Evolutionary conservation across 1,284 basidiomycete species (phyloP).

Genomic region (Trichosporon sp.): DNA sequence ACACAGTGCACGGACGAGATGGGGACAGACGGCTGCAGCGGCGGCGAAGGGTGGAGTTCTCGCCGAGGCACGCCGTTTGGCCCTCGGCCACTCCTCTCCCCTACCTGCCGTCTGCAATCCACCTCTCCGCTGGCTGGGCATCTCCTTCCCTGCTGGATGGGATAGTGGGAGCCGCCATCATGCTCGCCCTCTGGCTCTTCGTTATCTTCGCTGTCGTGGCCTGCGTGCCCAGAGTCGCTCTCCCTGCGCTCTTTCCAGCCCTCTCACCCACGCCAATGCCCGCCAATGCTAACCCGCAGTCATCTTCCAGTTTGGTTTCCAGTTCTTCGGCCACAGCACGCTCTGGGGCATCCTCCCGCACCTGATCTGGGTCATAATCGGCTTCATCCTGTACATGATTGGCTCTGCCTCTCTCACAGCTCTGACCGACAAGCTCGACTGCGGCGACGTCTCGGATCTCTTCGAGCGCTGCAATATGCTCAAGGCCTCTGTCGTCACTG

Average conservation of each 20-base stretch:
- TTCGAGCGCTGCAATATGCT: conserved; percentile 54
- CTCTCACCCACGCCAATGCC: no score
- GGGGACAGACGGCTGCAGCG: no score
- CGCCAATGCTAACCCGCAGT: conserved; percentile 35
- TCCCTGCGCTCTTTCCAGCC: no score
- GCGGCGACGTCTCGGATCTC: conserved; percentile 40
- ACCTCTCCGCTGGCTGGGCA: neutral
- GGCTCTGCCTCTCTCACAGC: conserved; percentile 54
- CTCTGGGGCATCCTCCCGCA: conserved; percentile 56
- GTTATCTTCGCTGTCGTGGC: no score
- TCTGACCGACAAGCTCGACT: conserved; percentile 50
- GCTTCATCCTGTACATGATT: conserved; percentile 56
- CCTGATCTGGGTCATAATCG: conserved; percentile 51
- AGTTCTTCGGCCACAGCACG: conserved; percentile 43
- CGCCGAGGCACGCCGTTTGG: neutral
- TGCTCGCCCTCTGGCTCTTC: no score
- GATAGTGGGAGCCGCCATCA: no score
- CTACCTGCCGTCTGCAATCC: neutral
- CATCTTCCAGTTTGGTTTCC: conserved; percentile 53
- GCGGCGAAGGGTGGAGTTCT: neutral
- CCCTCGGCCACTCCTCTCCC: neutral
- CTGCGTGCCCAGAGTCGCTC: no score
- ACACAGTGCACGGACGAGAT: no score
- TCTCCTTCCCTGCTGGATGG: no score
- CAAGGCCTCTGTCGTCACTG: conserved; percentile 53